Percentiles rank a stretch among this genome's conserved stretches.
Conservation (phyloP, 2,329 filamentous ascomycete species). For the Westerdykella ornata region DNA sequence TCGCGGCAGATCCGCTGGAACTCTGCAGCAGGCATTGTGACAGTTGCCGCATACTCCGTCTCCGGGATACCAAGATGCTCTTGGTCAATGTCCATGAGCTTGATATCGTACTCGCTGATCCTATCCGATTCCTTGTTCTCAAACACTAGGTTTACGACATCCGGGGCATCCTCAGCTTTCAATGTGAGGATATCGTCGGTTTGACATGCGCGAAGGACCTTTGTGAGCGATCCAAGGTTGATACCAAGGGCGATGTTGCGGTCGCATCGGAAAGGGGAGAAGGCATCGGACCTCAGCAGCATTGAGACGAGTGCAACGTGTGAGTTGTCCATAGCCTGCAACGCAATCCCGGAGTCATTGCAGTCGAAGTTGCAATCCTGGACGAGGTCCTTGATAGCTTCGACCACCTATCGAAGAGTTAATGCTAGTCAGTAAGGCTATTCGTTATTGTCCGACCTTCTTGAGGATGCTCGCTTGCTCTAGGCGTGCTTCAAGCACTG, state of each 20-base stretch:
- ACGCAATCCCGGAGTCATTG: constrained; percentile 97
- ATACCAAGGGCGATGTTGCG: constrained; percentile 97
- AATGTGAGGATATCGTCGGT: constrained; percentile 91
- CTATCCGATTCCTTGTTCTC: constrained; percentile 84
- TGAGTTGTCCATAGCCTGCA: constrained; percentile 99
- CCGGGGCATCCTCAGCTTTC: constrained; percentile 94
- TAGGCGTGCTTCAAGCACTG: constrained; percentile 94
- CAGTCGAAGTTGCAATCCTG: constrained; percentile 99
- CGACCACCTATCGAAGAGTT: constrained; percentile 65
- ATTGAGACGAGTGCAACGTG: constrained; percentile 98
- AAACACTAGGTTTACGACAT: constrained; percentile 91
- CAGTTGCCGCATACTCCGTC: constrained; percentile 93
- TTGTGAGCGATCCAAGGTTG: constrained; percentile 93
- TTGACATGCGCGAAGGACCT: constrained; percentile 90
- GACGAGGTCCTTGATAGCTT: constrained; percentile 98
- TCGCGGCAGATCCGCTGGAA: constrained; percentile 95
- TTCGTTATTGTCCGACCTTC: constrained; percentile 55
- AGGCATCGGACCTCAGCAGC: constrained; percentile 93
- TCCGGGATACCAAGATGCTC: constrained; percentile 98
- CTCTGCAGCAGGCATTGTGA: constrained; percentile 80
- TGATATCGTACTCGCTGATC: constrained; percentile 98
- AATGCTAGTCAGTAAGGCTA: constrained; percentile 7
- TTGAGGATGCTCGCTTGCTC: constrained; percentile 91
- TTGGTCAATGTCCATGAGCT: constrained; percentile 99
- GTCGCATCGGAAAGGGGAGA: constrained; percentile 94